Evolutionary conservation across 345 rosid species (phyloP), one percentile per base, ranked within the genome.

Genomic region (Gossypium australe): DNA sequence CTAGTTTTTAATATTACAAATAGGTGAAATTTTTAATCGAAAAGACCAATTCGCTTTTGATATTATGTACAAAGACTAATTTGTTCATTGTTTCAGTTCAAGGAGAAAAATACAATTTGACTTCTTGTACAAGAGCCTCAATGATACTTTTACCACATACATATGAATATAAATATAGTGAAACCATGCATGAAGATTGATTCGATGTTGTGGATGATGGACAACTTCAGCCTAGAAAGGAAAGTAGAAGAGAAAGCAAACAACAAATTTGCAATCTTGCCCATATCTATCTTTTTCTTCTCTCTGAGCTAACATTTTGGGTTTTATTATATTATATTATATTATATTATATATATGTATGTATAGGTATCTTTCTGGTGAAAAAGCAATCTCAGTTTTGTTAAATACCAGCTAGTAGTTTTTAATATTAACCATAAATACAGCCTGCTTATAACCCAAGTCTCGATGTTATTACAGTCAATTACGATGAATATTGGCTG

Each of bases 251-350:
- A 25, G 58, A 25, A 47, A 48, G 59, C 69, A 73, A 73, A 72
- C 61, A 69, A 75, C 78, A 75, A 75, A 14, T 66, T 67, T 41
- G 78, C 78, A 66, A 24, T 67, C 72, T 75, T 34, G 72, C 78
- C 78, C 78, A 67, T 56, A 3, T 45, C 43, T 58, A 14, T 24
- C 34, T 58, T 61, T 61, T 61, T 57, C 29, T 61, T 16, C 66
- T 7, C 62, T n/a, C 38, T 34, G 27, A 34, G 47, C 44, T 11
- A 34, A 66, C 70, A 44, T 66, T 65, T 22, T 5, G 2, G 18
- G 41, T 12, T 59, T 59, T 16, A 13, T 24, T 45, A 12, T 57
- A 22, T 22, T 22, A 22, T 16, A 13, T 24, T 45, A 12, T 57
- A 22, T 22, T 22, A 22, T 22, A 22, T 22, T 34, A 2, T 27